Base-by-base conservation (phyloP, 306 rosid genomes). In the Dalbergia cultrata region DNA sequence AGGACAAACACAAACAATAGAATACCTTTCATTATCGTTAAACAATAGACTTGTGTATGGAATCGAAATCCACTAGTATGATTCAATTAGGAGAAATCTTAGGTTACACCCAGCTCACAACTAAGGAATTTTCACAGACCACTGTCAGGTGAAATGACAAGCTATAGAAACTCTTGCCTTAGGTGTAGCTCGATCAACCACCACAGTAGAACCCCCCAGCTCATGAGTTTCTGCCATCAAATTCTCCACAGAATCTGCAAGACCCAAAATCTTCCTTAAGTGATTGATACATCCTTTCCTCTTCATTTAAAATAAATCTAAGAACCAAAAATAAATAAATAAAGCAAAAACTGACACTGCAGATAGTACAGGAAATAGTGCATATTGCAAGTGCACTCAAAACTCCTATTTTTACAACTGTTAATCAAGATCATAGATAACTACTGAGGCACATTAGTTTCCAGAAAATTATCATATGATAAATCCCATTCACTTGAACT, bases 141-240 rank as follows among this genome's bases (percentile, higher is more conserved):
- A 22, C n/a, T 80, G 16, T 53, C 67, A 5, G 13, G 34, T 43
- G 41, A 69, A 79, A 66, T 37, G 70, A 59, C 63, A 60, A 75
- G 80, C 53, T 62, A 57, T 33, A 72, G 61, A 79, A 75, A 77
- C 63, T 78, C 91, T 88, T 91, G 80, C 99, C 97, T 96, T 96
- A 31, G 98, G 98, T 33, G 98, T 96, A 12, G 99, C 99, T 73
- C 97, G 90, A 83, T 96, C 99, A 85, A 96, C 98, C 84, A 96
- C 99, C 68, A 96, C 90, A 66, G 89, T 57, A 72, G 97, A 89
- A 72, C 98, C 98, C 5, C 97, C 99, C 73, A 96, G 81, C 66
- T 93, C 97, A 84, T 96, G 99, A 67, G 93, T 90, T 66, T 96
- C 99, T 68, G 80, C 81, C 99, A 96, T 93, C 93, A 96, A 86